Evolutionary conservation across 768 basidiomycete species (phyloP).

Genomic region (Xerocomus potaroensis): DNA sequence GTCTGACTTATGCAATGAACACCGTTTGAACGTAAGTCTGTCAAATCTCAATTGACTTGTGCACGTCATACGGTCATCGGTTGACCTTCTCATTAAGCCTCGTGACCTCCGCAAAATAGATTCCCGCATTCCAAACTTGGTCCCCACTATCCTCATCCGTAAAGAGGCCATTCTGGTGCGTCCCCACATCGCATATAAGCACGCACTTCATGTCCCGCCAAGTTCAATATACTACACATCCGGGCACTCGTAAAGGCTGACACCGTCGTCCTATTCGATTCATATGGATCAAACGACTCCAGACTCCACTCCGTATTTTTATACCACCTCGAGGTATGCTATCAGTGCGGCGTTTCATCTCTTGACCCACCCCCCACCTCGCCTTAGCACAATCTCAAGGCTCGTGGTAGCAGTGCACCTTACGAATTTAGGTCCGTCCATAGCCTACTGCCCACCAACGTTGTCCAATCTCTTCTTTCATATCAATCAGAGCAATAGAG

Average conservation of each 20-base stretch:
- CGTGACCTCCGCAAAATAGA: slow-evolving; percentile 97
- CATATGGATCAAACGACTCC: slow-evolving; percentile 84
- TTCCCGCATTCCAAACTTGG: slow-evolving; percentile 87
- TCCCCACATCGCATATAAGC: slow-evolving; percentile 10
- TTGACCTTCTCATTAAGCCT: slow-evolving; percentile 49
- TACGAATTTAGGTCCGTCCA: slow-evolving; percentile 78
- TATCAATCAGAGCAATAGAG: slow-evolving; percentile 73
- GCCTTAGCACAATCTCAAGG: slow-evolving; percentile 75
- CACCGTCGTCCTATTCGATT: slow-evolving; percentile 87
- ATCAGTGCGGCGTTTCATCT: slow-evolving; percentile 8
- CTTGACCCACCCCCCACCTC: slow-evolving; percentile 10
- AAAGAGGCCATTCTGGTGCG: slow-evolving; percentile 83
- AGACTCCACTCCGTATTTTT: slow-evolving; percentile 82
- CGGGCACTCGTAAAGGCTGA: slow-evolving; percentile 93
- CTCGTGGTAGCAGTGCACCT: slow-evolving; percentile 62
- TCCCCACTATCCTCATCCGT: slow-evolving; percentile 89
- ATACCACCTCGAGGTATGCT: slow-evolving; percentile 75
- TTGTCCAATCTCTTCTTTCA: slow-evolving; percentile 11
- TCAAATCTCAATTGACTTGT: slow-evolving; percentile 11
- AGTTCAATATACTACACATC: slow-evolving; percentile 94
- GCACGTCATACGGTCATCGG: slow-evolving; percentile 16
- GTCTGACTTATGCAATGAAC: slow-evolving; percentile 82
- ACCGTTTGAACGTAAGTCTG: slow-evolving; percentile 78
- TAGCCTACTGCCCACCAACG: slow-evolving; percentile 15
- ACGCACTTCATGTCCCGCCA: slow-evolving; percentile 9